These are phyloP conservation scores for Debaryomycetaceae sp. DNA, from an alignment of 1,139 yeast species.

Conservation along the genomic window DNA sequence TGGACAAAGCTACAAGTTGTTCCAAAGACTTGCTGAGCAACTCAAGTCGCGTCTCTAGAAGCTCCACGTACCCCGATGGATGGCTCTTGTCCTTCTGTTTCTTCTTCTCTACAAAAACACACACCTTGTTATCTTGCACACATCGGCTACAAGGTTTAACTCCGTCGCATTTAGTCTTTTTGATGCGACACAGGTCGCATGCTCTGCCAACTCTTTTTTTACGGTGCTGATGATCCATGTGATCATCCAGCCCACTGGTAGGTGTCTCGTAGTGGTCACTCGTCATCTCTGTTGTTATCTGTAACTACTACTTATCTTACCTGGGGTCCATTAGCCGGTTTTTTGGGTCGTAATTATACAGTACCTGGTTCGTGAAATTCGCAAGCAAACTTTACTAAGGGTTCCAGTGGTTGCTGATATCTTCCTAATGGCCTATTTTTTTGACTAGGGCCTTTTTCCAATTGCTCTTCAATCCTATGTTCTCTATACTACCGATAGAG, in stretches of 20 bases:
- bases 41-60: slow-evolving; percentile 65
- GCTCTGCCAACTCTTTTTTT: slow-evolving; percentile 80
- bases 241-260: slow-evolving; percentile 2
- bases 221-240: slow-evolving; percentile 19
- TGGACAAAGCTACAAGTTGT: slow-evolving; percentile 32
- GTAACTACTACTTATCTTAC: slow-evolving; percentile 9
- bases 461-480: too few relatives aligned
- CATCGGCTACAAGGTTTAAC: slow-evolving; percentile 73
- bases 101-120: slow-evolving; percentile 71
- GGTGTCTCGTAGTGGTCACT: background rate
- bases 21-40: slow-evolving; percentile 57
- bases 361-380: too few relatives aligned
- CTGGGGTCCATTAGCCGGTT: slow-evolving; percentile 57
- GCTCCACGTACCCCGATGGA: slow-evolving; percentile 66
- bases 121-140: slow-evolving; percentile 64
- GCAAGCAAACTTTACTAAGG: too few relatives aligned
- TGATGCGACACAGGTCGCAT: slow-evolving; percentile 74
- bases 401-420: too few relatives aligned
- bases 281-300: background rate
- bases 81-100: slow-evolving; percentile 59
- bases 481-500: too few relatives aligned
- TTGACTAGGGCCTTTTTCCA: too few relatives aligned
- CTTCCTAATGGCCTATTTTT: too few relatives aligned
- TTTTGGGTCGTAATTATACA: too few relatives aligned
- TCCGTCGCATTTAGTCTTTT: slow-evolving; percentile 77